These are phyloP conservation scores for Entelexis sorbosivorans DNA, from an alignment of 1,139 yeast genomes.

Conservation along the genomic window DNA sequence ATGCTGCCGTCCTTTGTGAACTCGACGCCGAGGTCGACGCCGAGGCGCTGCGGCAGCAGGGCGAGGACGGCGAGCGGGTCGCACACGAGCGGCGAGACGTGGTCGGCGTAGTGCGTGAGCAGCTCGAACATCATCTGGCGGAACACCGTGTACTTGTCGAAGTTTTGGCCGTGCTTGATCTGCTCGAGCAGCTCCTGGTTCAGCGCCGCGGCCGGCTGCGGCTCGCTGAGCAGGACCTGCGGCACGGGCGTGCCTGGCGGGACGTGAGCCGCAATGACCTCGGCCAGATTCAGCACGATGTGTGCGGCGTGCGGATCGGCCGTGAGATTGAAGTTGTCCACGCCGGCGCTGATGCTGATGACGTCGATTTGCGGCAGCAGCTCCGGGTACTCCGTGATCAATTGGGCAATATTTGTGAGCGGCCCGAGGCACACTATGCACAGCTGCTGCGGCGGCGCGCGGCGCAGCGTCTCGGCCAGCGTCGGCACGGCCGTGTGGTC, in stretches of 20 bases:
- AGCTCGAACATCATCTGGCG: slow-evolving; percentile 49
- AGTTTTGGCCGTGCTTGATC: slow-evolving; percentile 24
- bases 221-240: slow-evolving; percentile 15
- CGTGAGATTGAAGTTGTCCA: slow-evolving; percentile 71
- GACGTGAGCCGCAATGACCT: slow-evolving; percentile 28
- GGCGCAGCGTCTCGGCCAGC: slow-evolving; percentile 40
- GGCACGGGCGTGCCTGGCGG: slow-evolving; percentile 20
- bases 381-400: slow-evolving; percentile 45
- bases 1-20: slow-evolving; percentile 14
- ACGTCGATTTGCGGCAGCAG: slow-evolving; percentile 38
- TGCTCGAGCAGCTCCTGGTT: slow-evolving; percentile 36
- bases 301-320: slow-evolving; percentile 70
- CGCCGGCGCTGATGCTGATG: slow-evolving; percentile 70
- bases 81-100: slow-evolving; percentile 40
- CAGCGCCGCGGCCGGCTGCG: slow-evolving; percentile 41
- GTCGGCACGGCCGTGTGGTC: slow-evolving; percentile 46
- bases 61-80: slow-evolving; percentile 67
- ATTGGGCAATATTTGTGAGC: slow-evolving; percentile 51
- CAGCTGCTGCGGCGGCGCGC: slow-evolving; percentile 31
- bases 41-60: slow-evolving; percentile 35
- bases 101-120: slow-evolving; percentile 43
- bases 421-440: slow-evolving; percentile 60
- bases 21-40: slow-evolving; percentile 15
- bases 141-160: slow-evolving; percentile 27
- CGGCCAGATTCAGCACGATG: slow-evolving; percentile 40